Base-by-base conservation (phyloP, 225 moss, liverwort and hornwort genomes). In the Marchantia paleacea region DNA sequence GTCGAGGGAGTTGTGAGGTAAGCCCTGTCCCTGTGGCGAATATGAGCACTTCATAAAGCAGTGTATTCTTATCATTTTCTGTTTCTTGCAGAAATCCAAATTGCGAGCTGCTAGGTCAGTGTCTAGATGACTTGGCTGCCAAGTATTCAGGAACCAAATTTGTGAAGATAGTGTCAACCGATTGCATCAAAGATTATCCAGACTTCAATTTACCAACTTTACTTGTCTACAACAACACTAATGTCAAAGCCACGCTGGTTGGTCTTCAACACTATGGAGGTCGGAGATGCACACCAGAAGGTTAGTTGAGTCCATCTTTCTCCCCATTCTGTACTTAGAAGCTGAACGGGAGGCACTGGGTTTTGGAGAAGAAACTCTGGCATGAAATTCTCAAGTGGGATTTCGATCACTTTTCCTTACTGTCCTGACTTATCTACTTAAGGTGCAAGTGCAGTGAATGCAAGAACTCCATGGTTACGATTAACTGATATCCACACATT, bases 81-180 rank as follows among this genome's bases (percentile, higher is more conserved):
- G 69, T 70, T 53, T 73, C 29, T 82, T 75, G 61, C 92, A 97
- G 96, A 80, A 84, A 94, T 84, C 85, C 95, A 69, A 89, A 84
- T 68, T 95, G 94, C 86, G 92, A 91, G 72, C 72, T 95, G 28
- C 90, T 99, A 69, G 92, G 90, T 28, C 91, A 88, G 80, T 94
- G 94, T 85, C 83, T 99, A 76, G 91, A 94, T 65, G 93, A 89
- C 62, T 80, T 99, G 77, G 99, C 99, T 15, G 81, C 79, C 39
- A 99, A 99, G 86, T 99, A 95, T 84, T 86, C 94, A 18, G 95
- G 91, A 69, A 99, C 99, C 24, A 99, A 99, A 85, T 99, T 99
- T 75, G 95, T 99, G 78, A 99, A 95, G 86, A 99, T 99, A 81
- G 88, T 95, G 52, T 95, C 99, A 39, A 95, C 99, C 52, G 99